These are phyloP conservation scores for Tagetes erecta DNA, from an alignment of 129 eudicot species.

Conservation along the genomic window DNA sequence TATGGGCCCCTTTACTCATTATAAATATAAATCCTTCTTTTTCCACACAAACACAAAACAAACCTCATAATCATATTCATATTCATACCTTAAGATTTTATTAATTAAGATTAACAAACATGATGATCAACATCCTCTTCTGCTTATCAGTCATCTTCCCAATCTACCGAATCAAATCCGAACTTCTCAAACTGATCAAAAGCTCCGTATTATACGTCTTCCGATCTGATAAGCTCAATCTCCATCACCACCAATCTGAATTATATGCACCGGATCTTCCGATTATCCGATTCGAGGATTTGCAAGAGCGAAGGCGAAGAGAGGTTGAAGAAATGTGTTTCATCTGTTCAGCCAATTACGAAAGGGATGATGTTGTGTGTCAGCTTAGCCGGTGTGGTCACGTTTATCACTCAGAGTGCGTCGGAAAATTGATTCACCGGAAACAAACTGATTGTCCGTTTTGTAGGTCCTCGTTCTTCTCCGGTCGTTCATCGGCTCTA, in stretches of 20 bases:
- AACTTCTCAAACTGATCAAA: constrained; percentile 16
- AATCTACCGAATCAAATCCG: constrained; percentile 15
- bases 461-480: constrained; percentile 30
- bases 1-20: neutral
- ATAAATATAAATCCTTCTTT: neutral
- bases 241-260: neutral
- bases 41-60: constrained; percentile 1
- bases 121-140: constrained; percentile 30
- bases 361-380: constrained; percentile 22
- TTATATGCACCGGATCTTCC: constrained; percentile 24
- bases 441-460: constrained; percentile 27
- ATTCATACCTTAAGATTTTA: neutral
- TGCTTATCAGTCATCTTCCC: constrained; percentile 15
- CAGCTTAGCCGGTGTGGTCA: constrained; percentile 38
- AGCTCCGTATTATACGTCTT: neutral
- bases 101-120: neutral
- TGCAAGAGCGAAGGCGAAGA: constrained; percentile 29
- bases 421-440: constrained; percentile 16
- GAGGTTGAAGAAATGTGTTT: constrained; percentile 35
- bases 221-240: neutral
- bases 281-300: constrained; percentile 31
- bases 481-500: constrained; percentile 20
- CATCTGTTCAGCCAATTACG: constrained; percentile 27
- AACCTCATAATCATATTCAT: neutral
- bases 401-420: constrained; percentile 33